Evolutionary conservation across 1,284 basidiomycete species (phyloP).

Genomic region (Fomes fomentarius): DNA sequence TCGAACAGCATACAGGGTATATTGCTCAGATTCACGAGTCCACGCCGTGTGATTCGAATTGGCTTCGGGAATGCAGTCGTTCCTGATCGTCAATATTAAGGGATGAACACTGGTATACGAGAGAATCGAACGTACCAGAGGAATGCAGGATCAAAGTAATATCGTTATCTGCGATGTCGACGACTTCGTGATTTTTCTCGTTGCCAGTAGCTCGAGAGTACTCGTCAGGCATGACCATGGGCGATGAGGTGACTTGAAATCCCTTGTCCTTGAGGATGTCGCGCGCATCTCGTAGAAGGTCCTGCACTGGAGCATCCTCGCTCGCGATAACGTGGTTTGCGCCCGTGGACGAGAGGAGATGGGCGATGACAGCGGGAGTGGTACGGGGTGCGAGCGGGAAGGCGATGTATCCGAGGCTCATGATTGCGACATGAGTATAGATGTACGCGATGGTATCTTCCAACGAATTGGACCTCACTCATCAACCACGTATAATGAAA

Average conservation of each 20-base stretch:
- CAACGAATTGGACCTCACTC: too few relatives aligned
- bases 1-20: conserved; percentile 12
- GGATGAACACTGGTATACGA: background rate
- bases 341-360: conserved; percentile 10
- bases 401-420: conserved; percentile 8
- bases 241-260: conserved; percentile 1
- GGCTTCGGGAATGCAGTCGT: conserved; percentile 34
- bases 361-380: conserved; percentile 13
- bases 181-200: background rate
- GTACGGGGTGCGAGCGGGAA: conserved; percentile 21
- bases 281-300: background rate
- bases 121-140: conserved; percentile 30
- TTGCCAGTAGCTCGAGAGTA: background rate
- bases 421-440: conserved; percentile 7
- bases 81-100: conserved; percentile 14
- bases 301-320: conserved; percentile 11
- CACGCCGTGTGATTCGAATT: conserved; percentile 23
- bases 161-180: conserved; percentile 2
- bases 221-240: conserved; percentile 12
- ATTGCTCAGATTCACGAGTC: conserved; percentile 14
- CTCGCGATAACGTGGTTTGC: conserved; percentile 6
- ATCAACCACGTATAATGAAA: background rate
- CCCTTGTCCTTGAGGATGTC: conserved; percentile 5
- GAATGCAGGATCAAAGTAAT: conserved; percentile 37
- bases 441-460: conserved; percentile 11